These are phyloP conservation scores for Adansonia grandidieri DNA, from an alignment of 441 rosid species.

Conservation along the genomic window DNA sequence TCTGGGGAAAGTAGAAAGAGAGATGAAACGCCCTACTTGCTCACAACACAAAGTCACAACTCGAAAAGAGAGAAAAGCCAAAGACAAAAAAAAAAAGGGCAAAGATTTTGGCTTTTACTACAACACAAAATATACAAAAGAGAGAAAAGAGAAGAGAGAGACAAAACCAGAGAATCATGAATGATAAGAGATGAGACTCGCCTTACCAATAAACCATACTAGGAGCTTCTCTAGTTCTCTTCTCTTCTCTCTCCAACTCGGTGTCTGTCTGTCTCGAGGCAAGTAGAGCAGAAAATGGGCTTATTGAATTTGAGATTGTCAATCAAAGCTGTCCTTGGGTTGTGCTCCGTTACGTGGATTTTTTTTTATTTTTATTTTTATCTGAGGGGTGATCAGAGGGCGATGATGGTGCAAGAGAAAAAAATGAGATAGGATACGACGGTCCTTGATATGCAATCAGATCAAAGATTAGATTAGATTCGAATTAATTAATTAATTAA, in stretches of 20 bases:
- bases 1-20: slow-evolving; percentile 22
- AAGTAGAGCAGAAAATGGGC: not conserved
- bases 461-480: not conserved
- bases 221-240: not conserved
- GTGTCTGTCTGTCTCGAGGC: not conserved
- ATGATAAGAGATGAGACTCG: not conserved
- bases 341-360: not conserved
- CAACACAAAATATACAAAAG: not conserved
- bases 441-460: not conserved
- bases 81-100: not conserved
- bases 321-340: not conserved
- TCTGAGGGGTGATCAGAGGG: not conserved
- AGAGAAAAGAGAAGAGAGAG: not conserved
- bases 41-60: no score
- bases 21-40: not conserved
- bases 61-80: not conserved
- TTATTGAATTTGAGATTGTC: not conserved
- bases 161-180: not conserved
- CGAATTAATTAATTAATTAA: not conserved
- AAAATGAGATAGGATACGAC: not conserved
- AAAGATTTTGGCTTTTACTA: not conserved
- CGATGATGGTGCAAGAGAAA: not conserved
- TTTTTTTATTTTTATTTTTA: not conserved
- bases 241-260: not conserved
- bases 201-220: not conserved